Conservation (phyloP, 306 rosid genomes). For the Cicer yamashitae region DNA sequence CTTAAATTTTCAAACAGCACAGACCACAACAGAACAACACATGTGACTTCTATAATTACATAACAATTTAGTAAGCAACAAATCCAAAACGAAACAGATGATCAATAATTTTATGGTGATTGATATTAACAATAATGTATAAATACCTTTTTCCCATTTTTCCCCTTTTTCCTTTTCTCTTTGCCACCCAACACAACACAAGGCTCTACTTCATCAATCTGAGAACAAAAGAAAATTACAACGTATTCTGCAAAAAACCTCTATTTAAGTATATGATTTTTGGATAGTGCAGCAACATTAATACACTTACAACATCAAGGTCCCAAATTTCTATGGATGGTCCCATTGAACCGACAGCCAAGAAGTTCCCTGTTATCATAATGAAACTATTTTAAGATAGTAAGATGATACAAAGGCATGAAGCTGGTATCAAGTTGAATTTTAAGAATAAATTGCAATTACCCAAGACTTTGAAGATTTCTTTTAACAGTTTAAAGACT, state of each 20-base stretch:
- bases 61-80: not conserved
- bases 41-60: slow-evolving; percentile 30
- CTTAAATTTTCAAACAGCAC: slow-evolving; percentile 7
- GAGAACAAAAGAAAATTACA: slow-evolving; percentile 40
- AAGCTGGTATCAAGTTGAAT: not conserved
- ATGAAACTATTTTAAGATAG: slow-evolving; percentile 26
- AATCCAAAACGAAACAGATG: slow-evolving; percentile 12
- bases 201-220: slow-evolving; percentile 90
- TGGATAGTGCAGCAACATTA: slow-evolving; percentile 4
- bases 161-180: slow-evolving; percentile 64
- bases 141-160: slow-evolving; percentile 67
- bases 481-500: not conserved
- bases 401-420: slow-evolving; percentile 28
- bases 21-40: slow-evolving; percentile 14
- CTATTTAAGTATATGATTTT: slow-evolving; percentile 2
- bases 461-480: not conserved
- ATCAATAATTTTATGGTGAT: slow-evolving; percentile 15
- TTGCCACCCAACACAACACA: slow-evolving; percentile 73
- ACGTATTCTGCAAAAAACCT: slow-evolving; percentile 15
- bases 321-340: slow-evolving; percentile 95
- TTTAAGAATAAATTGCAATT: slow-evolving; percentile 29
- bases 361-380: slow-evolving; percentile 72
- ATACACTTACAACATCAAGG: slow-evolving; percentile 76
- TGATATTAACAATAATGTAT: slow-evolving; percentile 38
- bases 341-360: slow-evolving; percentile 91